Evolutionary conservation across 495 filamentous ascomycete species (phyloP).

Genomic region (Aspergillus leporis): DNA sequence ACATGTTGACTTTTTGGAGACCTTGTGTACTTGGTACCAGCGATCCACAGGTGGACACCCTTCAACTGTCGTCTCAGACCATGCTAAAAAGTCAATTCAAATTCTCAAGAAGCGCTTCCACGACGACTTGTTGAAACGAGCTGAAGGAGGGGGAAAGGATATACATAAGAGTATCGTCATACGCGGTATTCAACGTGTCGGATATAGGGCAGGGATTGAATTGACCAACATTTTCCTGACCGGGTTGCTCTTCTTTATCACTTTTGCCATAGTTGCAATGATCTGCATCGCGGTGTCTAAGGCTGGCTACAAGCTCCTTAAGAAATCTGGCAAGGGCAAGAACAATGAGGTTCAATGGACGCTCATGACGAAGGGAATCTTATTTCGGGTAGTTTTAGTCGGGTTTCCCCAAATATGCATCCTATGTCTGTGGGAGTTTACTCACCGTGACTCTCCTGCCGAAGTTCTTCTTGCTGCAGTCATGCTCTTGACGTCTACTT

Average conservation of each 20-base stretch:
- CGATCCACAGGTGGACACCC: slow-evolving; percentile 87
- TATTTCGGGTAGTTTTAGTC: slow-evolving; percentile 86
- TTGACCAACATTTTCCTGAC: slow-evolving; percentile 92
- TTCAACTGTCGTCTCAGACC: slow-evolving; percentile 69
- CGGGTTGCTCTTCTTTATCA: slow-evolving; percentile 81
- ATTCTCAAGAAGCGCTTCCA: slow-evolving; percentile 26
- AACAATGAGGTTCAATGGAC: slow-evolving; percentile 82
- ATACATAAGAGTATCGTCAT: slow-evolving; percentile 65
- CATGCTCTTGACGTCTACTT: slow-evolving; percentile 78
- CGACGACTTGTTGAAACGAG: slow-evolving; percentile 41
- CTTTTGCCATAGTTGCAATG: slow-evolving; percentile 71
- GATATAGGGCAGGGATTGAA: slow-evolving; percentile 82
- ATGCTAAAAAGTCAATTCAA: slow-evolving; percentile 60
- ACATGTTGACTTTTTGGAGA: slow-evolving; percentile 78
- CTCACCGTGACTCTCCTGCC: slow-evolving; percentile 77
- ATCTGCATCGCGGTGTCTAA: slow-evolving; percentile 76
- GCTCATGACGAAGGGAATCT: slow-evolving; percentile 81
- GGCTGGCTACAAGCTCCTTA: slow-evolving; percentile 65
- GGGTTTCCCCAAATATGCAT: slow-evolving; percentile 91
- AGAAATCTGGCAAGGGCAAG: slow-evolving; percentile 73
- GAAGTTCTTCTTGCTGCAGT: slow-evolving; percentile 88
- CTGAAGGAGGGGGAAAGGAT: slow-evolving; percentile 35
- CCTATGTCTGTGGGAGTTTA: slow-evolving; percentile 93
- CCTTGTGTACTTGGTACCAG: slow-evolving; percentile 92
- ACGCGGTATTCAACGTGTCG: slow-evolving; percentile 80